Evolutionary conservation across 2,329 filamentous ascomycete genomes (phyloP).

Genomic region (Ampelomyces quisqualis): DNA sequence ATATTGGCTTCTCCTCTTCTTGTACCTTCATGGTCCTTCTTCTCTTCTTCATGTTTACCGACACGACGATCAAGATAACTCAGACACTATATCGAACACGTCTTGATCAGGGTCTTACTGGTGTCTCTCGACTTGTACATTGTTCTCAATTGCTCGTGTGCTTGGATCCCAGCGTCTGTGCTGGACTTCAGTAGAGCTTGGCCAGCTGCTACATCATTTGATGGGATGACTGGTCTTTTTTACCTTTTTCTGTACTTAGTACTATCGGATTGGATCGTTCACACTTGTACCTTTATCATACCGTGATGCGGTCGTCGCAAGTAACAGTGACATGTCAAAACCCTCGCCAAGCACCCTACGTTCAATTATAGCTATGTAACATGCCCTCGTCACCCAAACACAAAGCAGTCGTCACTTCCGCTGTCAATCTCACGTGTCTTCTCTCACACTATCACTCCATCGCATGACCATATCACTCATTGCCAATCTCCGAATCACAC

Average conservation of each 20-base stretch:
- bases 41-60: background rate
- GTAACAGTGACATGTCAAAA: no score
- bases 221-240: constrained; percentile 11
- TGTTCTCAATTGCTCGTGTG: constrained; percentile 1
- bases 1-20: background rate
- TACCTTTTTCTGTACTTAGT: no score
- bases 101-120: no score
- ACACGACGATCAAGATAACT: background rate
- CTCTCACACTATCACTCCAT: background rate
- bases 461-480: background rate
- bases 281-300: no score
- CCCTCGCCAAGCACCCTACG: no score
- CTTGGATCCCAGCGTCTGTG: background rate
- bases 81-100: background rate
- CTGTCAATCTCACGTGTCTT: background rate
- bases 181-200: constrained; percentile 2
- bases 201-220: constrained; percentile 2
- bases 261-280: background rate
- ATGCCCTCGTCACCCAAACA: background rate
- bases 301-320: no score
- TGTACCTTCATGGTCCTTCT: background rate
- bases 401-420: background rate
- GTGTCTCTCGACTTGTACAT: constrained; percentile 5
- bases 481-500: background rate
- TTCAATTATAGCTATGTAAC: no score